Conservation (phyloP, 768 basidiomycete genomes). For the Lentinula sp. region DNA sequence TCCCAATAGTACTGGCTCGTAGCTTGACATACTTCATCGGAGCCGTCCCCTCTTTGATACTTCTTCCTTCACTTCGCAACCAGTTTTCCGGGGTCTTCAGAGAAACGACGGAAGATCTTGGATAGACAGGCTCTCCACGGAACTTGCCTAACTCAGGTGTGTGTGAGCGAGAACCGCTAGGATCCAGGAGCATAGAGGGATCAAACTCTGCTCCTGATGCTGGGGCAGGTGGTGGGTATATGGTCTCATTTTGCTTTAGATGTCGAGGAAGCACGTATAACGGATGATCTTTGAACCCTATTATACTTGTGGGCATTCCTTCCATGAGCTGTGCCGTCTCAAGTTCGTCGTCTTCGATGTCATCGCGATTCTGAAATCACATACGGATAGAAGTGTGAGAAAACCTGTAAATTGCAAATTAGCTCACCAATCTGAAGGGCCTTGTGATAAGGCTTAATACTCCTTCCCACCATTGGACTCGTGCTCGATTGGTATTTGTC, state of each 20-base stretch:
- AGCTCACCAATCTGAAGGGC: slow-evolving; percentile 75
- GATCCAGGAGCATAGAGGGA: background rate
- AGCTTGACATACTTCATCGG: slow-evolving; percentile 89
- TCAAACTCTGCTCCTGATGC: background rate
- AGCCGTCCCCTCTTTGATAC: slow-evolving; percentile 66
- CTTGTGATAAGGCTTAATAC: slow-evolving; percentile 59
- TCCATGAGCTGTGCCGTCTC: slow-evolving; percentile 71
- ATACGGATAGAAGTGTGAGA: slow-evolving; percentile 13
- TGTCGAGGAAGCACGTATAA: slow-evolving; percentile 83
- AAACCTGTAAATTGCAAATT: slow-evolving; percentile 1
- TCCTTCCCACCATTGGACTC: slow-evolving; percentile 81
- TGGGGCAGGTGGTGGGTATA: slow-evolving; percentile 59
- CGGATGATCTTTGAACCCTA: slow-evolving; percentile 95
- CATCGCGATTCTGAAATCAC: slow-evolving; percentile 72
- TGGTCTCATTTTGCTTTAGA: slow-evolving; percentile 80
- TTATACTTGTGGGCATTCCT: slow-evolving; percentile 87
- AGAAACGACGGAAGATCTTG: slow-evolving; percentile 74
- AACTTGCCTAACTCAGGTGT: slow-evolving; percentile 84
- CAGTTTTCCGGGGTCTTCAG: slow-evolving; percentile 93
- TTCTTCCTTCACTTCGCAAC: slow-evolving; percentile 79
- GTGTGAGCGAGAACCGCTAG: background rate
- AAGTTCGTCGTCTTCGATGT: slow-evolving; percentile 88
- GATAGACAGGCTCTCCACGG: slow-evolving; percentile 88
- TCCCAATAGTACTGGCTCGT: slow-evolving; percentile 74
- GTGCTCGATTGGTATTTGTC: slow-evolving; percentile 33